Conservation (phyloP, 2,329 filamentous ascomycete genomes). For the Ophiocordyceps australis region DNA sequence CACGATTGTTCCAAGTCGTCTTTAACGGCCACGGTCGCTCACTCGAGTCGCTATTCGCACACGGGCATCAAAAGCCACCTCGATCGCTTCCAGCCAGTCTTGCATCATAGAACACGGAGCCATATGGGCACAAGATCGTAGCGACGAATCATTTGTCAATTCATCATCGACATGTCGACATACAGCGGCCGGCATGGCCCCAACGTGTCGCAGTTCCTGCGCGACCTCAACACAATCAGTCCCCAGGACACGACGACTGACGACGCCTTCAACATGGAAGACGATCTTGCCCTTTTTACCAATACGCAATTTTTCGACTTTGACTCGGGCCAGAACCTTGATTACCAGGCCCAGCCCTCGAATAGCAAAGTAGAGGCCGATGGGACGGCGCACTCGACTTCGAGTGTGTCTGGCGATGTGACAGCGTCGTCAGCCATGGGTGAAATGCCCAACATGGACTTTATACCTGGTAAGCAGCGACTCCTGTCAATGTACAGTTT, state of each 20-base stretch:
- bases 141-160: too few relatives aligned
- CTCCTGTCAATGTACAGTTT: background rate
- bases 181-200: slow-evolving; percentile 63
- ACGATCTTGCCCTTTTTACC: slow-evolving; percentile 62
- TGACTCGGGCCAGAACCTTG: slow-evolving; percentile 44
- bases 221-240: slow-evolving; percentile 62
- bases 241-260: slow-evolving; percentile 35
- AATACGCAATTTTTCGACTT: slow-evolving; percentile 72
- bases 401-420: slow-evolving; percentile 18
- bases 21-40: too few relatives aligned
- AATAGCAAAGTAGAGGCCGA: slow-evolving; percentile 25
- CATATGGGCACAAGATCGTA: too few relatives aligned
- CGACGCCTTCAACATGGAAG: slow-evolving; percentile 45
- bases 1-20: too few relatives aligned
- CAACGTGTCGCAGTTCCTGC: slow-evolving; percentile 81
- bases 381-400: slow-evolving; percentile 8
- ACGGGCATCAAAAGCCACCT: too few relatives aligned
- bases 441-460: slow-evolving; percentile 29
- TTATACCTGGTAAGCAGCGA: slow-evolving; percentile 26
- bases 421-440: slow-evolving; percentile 21
- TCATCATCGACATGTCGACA: slow-evolving; percentile 38
- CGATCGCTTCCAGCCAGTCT: too few relatives aligned
- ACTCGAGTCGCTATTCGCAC: too few relatives aligned
- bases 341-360: slow-evolving; percentile 30
- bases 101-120: too few relatives aligned